Percentiles rank a stretch among this genome's conserved stretches.
Conservation (phyloP, 345 rosid genomes). For the Aquilaria sinensis region DNA sequence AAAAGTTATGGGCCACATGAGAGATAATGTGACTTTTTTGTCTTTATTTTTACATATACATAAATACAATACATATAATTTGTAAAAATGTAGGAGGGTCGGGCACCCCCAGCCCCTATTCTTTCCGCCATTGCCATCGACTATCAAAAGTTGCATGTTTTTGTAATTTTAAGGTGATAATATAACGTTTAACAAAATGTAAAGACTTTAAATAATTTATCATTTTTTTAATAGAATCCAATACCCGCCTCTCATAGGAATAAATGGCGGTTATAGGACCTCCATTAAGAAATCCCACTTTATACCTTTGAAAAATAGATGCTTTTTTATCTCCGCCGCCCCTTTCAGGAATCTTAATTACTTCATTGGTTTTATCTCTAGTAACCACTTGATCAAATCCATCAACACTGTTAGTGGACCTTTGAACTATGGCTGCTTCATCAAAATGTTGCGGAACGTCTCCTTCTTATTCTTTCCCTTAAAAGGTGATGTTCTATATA, state of each 20-base stretch:
- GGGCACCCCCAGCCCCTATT: no score
- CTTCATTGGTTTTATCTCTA: conserved; percentile 59
- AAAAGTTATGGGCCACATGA: no score
- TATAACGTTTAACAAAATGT: no score
- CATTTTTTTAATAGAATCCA: no score
- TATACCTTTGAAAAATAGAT: conserved; percentile 59
- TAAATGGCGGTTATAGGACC: conserved; percentile 73
- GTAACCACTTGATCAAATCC: conserved; percentile 59
- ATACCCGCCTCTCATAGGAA: conserved; percentile 52
- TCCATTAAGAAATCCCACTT: conserved; percentile 74
- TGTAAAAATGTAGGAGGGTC: no score
- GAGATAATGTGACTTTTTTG: no score
- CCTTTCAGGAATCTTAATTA: conserved; percentile 67
- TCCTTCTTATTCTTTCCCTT: conserved; percentile 70
- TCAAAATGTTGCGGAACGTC: conserved; percentile 64
- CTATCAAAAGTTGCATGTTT: no score
- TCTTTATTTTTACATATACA: no score
- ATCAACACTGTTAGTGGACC: conserved; percentile 54
- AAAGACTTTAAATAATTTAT: no score
- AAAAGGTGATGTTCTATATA: conserved; percentile 77
- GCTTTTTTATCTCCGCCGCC: conserved; percentile 72
- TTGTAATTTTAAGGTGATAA: no score
- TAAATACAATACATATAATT: no score
- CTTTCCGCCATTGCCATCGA: no score
- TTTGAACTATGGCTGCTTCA: conserved; percentile 48